phyloP scores from a whole-genome alignment of 148 eudicot genomes.

The Chenopodium suecicum region DNA sequence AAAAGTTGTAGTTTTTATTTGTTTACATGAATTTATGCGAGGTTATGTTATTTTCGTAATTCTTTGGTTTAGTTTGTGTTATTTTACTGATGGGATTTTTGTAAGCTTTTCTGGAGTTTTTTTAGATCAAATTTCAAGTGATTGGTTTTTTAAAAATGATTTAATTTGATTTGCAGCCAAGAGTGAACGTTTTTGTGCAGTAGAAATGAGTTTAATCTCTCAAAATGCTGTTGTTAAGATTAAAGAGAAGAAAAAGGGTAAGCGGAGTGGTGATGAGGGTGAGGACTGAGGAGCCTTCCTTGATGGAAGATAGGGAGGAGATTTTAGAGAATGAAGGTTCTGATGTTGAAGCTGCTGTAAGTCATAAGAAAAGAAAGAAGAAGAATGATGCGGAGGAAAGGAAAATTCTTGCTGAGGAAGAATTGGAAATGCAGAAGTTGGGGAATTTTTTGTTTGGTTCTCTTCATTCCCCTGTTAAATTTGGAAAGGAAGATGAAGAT shows the following conservation, averaged over 20 bases:
- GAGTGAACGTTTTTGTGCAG: neutral
- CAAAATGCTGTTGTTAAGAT: slow-evolving; percentile 52
- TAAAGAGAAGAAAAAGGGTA: slow-evolving; percentile 36
- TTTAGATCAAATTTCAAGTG: no score
- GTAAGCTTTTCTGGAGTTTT: no score
- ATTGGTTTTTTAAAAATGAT: neutral
- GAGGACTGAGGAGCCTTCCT: slow-evolving; percentile 29
- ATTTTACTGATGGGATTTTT: no score
- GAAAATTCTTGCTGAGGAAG: slow-evolving; percentile 12
- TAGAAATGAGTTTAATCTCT: slow-evolving; percentile 63
- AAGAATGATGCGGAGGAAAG: slow-evolving; percentile 7
- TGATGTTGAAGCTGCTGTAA: slow-evolving; percentile 14
- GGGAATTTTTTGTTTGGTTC: slow-evolving; percentile 64
- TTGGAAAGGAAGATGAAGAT: slow-evolving; percentile 50
- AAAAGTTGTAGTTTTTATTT: no score
- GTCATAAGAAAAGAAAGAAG: slow-evolving; percentile 50
- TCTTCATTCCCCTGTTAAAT: slow-evolving; percentile 58
- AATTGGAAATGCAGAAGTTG: slow-evolving; percentile 55
- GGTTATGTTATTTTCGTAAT: no score
- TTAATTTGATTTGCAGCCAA: slow-evolving; percentile 14
- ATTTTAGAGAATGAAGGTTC: slow-evolving; percentile 29
- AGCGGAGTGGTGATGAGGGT: slow-evolving; percentile 40
- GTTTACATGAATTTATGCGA: no score
- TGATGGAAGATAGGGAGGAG: slow-evolving; percentile 28
- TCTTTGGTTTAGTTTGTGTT: no score